These are phyloP conservation scores for Isabelozyma heimii DNA, from an alignment of 805 yeast species.

Conservation along the genomic window DNA sequence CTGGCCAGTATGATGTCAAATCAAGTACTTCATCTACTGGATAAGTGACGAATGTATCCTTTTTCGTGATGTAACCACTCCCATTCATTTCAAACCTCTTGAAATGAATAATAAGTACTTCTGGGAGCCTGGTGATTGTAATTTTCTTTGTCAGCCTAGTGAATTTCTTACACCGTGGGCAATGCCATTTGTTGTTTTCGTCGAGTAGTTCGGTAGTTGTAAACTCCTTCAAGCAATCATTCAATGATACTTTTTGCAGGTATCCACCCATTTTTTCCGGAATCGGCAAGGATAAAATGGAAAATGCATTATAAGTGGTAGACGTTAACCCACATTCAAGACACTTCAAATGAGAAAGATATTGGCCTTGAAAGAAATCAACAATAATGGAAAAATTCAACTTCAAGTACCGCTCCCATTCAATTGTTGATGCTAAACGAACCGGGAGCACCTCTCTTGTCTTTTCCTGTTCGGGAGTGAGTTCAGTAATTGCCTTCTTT, in stretches of 20 bases:
- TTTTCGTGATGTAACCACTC: conserved; percentile 51
- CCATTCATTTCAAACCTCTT: conserved; percentile 65
- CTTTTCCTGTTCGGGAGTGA: conserved; percentile 61
- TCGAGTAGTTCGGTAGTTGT: conserved; percentile 71
- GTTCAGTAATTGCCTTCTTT: conserved; percentile 41
- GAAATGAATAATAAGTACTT: conserved; percentile 75
- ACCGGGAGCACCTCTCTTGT: conserved; percentile 70
- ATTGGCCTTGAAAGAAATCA: conserved; percentile 86
- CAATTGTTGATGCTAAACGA: conserved; percentile 79
- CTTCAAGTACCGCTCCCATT: conserved; percentile 86
- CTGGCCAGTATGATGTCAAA: conserved; percentile 73
- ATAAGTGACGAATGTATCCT: conserved; percentile 64
- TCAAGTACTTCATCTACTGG: conserved; percentile 59
- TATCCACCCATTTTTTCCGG: conserved; percentile 44
- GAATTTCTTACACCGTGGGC: conserved; percentile 68
- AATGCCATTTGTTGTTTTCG: conserved; percentile 80
- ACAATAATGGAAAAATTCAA: conserved; percentile 78
- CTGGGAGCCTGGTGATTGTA: conserved; percentile 74
- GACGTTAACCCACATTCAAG: conserved; percentile 71
- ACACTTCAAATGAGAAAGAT: conserved; percentile 74
- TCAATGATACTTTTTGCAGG: conserved; percentile 32
- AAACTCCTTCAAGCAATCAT: conserved; percentile 75
- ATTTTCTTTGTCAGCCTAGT: conserved; percentile 67
- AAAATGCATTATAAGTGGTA: conserved; percentile 82
- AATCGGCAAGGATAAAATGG: conserved; percentile 76